These are phyloP conservation scores for Pterothamnion heteromorphum DNA, from an alignment of 31 red algal genomes.

Conservation along the genomic window DNA sequence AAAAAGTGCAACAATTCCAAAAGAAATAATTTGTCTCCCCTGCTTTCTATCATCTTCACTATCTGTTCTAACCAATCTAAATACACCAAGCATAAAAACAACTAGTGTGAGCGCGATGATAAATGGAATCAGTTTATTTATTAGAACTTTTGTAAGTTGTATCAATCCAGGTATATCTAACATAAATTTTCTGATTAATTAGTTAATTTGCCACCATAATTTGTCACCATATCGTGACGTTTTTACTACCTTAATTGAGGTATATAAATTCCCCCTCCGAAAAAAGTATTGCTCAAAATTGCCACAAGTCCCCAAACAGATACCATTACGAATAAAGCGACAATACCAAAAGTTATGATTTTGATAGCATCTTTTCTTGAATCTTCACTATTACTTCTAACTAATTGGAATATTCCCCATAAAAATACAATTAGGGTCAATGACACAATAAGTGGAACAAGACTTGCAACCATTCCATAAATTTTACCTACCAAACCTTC, in stretches of 20 bases:
- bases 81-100: constrained; percentile 1
- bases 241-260: too few species aligned
- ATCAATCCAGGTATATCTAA: too few species aligned
- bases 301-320: background rate
- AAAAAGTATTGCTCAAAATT: too few species aligned
- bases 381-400: constrained; percentile 3
- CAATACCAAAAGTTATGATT: background rate
- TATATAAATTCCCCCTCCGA: too few species aligned
- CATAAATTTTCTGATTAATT: too few species aligned
- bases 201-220: too few species aligned
- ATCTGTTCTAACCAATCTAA: background rate
- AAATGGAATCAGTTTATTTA: too few species aligned
- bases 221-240: too few species aligned
- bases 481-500: background rate
- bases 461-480: background rate
- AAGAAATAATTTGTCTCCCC: background rate
- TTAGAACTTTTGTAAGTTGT: too few species aligned
- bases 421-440: background rate
- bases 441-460: background rate
- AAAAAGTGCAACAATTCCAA: constrained; percentile 12
- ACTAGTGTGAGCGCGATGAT: background rate
- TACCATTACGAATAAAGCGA: background rate
- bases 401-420: background rate
- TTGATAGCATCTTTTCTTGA: background rate
- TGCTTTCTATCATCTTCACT: background rate